Evolutionary conservation across 257 asterid species (phyloP), one percentile per base, ranked within the genome.

Genomic region (Jasminum sambac): DNA sequence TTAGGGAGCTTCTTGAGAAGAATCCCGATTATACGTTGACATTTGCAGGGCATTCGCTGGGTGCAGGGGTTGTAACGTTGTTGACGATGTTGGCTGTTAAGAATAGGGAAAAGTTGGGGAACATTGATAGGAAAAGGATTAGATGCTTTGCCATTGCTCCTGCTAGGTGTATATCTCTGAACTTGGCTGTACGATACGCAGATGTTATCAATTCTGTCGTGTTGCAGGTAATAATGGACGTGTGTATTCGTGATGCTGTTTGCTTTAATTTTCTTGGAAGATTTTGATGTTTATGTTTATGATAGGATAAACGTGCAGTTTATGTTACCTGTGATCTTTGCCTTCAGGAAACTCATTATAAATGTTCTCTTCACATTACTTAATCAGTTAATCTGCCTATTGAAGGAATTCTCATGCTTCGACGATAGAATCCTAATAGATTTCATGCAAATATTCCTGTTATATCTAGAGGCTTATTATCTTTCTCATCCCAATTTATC

Each of bases 131-230:
- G 80, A 82, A 79, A 77, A 82, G 94, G 87, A 86, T 95, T 63
- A 85, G 95, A 77, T 90, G 99, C 85, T 95, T 79, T 68, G 99
- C 99, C 11, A 81, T 95, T 74, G 99, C 99, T 40, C 99, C 99
- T 58, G 85, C 96, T 1, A 83, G 99, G 87, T 95, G 99, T 76
- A 91, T 95, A 70, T 95, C 99, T 0, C 76, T 95, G 30, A 95
- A 95, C 81, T 78, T 95, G 89, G 98, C 99, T 0, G 97, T 95
- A 60, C 78, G 97, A 85, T 91, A 95, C 70, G 99, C 97, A 3
- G 99, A 95, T 46, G 88, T 91, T 76, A 95, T 91, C 66, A 95
- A 89, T 80, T 89, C 99, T 5, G 81, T 95, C 63, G 99, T 90
- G 63, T 81, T 95, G 65, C 99, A 95, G 99, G 99, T 95, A 85